A percentile compares a stretch with the other conserved stretches of the same genome.
These are phyloP conservation scores for Parastagonospora avenae DNA, from an alignment of 2,329 filamentous ascomycete species.

Conservation along the genomic window DNA sequence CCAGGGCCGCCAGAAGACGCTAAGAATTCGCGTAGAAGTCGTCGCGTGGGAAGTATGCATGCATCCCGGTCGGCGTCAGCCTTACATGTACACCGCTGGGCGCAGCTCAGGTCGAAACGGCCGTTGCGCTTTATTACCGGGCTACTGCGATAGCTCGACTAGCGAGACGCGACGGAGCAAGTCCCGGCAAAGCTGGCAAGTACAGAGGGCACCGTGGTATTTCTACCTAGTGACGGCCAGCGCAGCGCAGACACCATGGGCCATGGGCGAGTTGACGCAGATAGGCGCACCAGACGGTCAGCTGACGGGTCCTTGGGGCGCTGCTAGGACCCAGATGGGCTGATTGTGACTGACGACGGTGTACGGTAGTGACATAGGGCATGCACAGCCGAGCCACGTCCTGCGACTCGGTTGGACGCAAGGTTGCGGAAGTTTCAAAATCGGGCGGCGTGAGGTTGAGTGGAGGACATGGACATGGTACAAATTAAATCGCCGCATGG, in stretches of 20 bases:
- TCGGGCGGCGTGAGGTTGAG: slow-evolving; percentile 24
- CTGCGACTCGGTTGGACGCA: slow-evolving; percentile 28
- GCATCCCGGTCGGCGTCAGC: slow-evolving; percentile 37
- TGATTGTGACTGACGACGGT: slow-evolving; percentile 23
- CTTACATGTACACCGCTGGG: slow-evolving; percentile 44
- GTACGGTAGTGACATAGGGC: slow-evolving; percentile 18
- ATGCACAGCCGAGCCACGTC: slow-evolving; percentile 17
- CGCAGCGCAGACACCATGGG: background rate
- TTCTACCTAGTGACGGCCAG: background rate
- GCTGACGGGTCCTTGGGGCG: slow-evolving; percentile 31
- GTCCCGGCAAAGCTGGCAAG: slow-evolving; percentile 23
- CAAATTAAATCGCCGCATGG: slow-evolving; percentile 35
- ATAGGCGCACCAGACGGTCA: slow-evolving; percentile 30
- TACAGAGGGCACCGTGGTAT: background rate
- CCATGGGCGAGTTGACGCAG: slow-evolving; percentile 22
- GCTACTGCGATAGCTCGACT: slow-evolving; percentile 32
- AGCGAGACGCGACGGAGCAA: slow-evolving; percentile 36
- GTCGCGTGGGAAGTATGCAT: slow-evolving; percentile 40
- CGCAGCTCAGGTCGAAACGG: slow-evolving; percentile 33
- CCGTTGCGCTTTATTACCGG: slow-evolving; percentile 36
- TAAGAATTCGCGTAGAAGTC: slow-evolving; percentile 42
- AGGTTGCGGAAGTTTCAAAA: slow-evolving; percentile 21
- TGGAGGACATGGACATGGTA: slow-evolving; percentile 30
- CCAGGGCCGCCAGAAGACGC: slow-evolving; percentile 36
- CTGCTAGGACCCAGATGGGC: slow-evolving; percentile 13